Evolutionary conservation across 1,139 yeast genomes (phyloP), one percentile per base, ranked within the genome.

Genomic region (Blastobotrys illinoisensis): DNA sequence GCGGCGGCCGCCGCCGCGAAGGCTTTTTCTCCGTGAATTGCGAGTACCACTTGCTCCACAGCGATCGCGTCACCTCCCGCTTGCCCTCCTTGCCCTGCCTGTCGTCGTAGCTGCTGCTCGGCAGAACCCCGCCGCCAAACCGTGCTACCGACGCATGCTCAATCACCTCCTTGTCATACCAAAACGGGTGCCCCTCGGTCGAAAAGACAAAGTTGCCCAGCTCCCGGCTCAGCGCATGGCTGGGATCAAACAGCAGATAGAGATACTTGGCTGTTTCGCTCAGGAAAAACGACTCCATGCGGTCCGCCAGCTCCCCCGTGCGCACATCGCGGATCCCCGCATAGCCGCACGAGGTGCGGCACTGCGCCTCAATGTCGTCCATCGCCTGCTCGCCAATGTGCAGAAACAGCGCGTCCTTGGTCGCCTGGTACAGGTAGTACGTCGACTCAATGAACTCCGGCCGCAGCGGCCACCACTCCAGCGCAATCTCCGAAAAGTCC

Each of bases 401-500:
- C 23, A 90, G 70, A 67, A 85, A 90, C 69, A 89, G 77, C 1
- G 97, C 97, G 66, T 91, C 98, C 57, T 75, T 78, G 0, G 97
- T 91, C 1, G 97, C 96, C 50, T 87, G 75, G 65, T 86, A 90
- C 18, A 91, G 72, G 64, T 85, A 85, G 68, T 89, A 91, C 0
- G 95, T 88, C 0, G 96, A 86, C 67, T 91, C 98, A 44, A 88
- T 78, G 63, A 90, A 88, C 64, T 91, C 98, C 0, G 98, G 98
- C 54, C 98, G 72, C 52, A 91, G 74, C 1, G 97, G 96, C 65
- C 89, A 91, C 97, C 97, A 90, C 66, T 88, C 96, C 46, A 91
- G 72, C 36, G 60, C 66, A 28, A 74, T 63, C 3, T 23, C 20
- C 7, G 36, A 18, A 16, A 24, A 32, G 40, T 32, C 40, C 40